Percentiles rank a stretch among this genome's conserved stretches.
Conservation (phyloP, 306 rosid species). For the Echinosophora koreensis region DNA sequence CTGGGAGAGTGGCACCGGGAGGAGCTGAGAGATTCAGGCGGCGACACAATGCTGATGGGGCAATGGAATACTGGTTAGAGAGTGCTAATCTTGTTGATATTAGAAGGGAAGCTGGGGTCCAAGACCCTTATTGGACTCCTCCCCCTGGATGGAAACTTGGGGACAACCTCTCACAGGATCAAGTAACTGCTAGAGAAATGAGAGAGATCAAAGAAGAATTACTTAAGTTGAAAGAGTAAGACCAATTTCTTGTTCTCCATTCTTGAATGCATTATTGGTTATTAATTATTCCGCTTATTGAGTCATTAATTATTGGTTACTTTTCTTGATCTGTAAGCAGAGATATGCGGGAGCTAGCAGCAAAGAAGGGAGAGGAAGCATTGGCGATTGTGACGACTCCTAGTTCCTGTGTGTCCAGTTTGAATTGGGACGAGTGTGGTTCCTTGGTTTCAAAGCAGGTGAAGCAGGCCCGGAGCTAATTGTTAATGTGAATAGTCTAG, state of each 20-base stretch:
- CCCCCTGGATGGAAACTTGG: conserved; percentile 88
- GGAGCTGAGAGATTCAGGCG: conserved; percentile 79
- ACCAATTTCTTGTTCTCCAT: background rate
- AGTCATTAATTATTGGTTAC: background rate
- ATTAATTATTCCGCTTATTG: background rate
- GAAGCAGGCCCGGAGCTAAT: background rate
- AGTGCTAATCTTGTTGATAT: conserved; percentile 74
- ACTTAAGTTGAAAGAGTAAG: conserved; percentile 64
- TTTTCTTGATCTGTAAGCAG: conserved; percentile 47
- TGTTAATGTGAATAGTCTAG: background rate
- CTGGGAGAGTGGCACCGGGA: conserved; percentile 88
- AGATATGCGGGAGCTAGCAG: conserved; percentile 48
- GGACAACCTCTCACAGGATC: conserved; percentile 72
- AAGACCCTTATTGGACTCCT: conserved; percentile 91
- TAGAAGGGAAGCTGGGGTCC: conserved; percentile 78
- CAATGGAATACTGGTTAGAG: conserved; percentile 96
- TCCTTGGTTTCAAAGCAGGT: conserved; percentile 63
- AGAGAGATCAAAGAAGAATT: conserved; percentile 68
- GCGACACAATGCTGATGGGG: conserved; percentile 88
- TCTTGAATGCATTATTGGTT: background rate
- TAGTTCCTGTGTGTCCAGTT: conserved; percentile 51
- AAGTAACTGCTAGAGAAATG: conserved; percentile 58
- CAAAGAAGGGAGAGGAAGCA: conserved; percentile 58
- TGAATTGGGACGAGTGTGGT: conserved; percentile 51
- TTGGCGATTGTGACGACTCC: conserved; percentile 52